Evolutionary conservation across 192 early-diverging fungal genomes (phyloP).

Genomic region (Coemansia sp.): DNA sequence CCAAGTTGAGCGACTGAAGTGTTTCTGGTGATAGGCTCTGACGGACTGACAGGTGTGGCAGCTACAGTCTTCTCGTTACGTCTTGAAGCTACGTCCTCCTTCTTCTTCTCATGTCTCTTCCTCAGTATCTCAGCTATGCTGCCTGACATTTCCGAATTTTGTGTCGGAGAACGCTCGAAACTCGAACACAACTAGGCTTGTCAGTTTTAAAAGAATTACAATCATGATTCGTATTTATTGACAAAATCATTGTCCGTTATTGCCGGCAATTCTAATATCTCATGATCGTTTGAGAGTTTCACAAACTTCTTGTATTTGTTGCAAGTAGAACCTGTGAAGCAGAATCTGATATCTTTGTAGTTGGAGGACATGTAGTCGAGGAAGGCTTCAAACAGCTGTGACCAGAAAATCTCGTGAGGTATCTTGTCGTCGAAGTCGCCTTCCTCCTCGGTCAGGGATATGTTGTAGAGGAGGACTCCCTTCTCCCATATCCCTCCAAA

Average conservation of each 20-base stretch:
- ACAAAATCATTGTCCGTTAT: neutral
- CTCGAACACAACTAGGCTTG: no score
- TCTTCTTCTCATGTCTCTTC: neutral
- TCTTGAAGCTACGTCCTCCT: neutral
- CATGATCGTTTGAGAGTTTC: neutral
- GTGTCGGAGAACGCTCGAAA: no score
- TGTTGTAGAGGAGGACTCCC: conserved; percentile 2
- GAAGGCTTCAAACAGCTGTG: neutral
- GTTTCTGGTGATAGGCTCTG: neutral
- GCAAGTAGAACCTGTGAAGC: neutral
- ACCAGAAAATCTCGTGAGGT: conserved; percentile 14
- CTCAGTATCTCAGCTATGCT: neutral
- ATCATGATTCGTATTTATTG: neutral
- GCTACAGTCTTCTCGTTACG: neutral
- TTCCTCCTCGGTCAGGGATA: conserved; percentile 8
- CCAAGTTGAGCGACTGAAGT: neutral
- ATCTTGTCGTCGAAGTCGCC: neutral
- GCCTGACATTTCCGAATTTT: no score
- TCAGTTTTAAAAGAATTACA: no score
- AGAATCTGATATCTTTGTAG: neutral
- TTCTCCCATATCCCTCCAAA: neutral
- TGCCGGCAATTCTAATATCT: neutral
- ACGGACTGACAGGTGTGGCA: neutral
- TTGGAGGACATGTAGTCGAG: conserved; percentile 1
- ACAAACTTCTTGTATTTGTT: conserved; percentile 2